A percentile compares a stretch with the other conserved stretches of the same genome.
These are phyloP conservation scores for Schoenoplectus tabernaemontani DNA, from an alignment of 202 grass and related monocot species.

Conservation along the genomic window DNA sequence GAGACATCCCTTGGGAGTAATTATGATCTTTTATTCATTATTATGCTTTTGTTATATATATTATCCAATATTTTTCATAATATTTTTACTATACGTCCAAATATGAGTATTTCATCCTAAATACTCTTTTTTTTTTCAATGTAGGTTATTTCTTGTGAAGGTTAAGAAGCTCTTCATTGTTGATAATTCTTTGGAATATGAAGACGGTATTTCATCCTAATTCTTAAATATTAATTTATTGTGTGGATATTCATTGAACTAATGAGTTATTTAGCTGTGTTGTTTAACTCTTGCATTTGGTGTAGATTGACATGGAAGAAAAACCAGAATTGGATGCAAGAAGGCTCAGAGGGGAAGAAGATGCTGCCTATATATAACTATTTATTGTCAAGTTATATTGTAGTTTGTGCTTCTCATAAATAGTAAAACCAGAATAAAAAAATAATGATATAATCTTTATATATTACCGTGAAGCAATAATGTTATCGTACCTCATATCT, in stretches of 20 bases:
- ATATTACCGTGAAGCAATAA: neutral
- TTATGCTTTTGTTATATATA: neutral
- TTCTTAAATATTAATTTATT: neutral
- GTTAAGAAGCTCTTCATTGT: slow-evolving; percentile 21
- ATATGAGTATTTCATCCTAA: neutral
- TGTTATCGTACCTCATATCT: neutral
- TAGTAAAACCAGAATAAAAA: neutral
- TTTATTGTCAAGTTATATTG: slow-evolving; percentile 9
- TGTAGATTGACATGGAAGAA: neutral
- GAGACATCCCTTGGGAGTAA: slow-evolving; percentile 25
- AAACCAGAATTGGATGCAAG: neutral
- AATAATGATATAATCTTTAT: neutral
- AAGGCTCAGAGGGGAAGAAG: neutral
- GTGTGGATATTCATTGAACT: neutral
- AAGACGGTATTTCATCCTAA: neutral
- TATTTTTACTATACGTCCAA: too few species aligned
- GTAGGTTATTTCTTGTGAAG: slow-evolving; percentile 13
- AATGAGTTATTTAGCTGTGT: neutral
- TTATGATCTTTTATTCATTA: neutral
- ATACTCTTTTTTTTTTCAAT: neutral
- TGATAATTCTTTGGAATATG: slow-evolving; percentile 15
- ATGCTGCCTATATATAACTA: neutral
- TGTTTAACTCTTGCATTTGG: neutral
- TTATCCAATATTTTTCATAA: neutral
- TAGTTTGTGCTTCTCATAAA: neutral